Conservation (phyloP, 441 rosid genomes). For the Jatropha podagrica region DNA sequence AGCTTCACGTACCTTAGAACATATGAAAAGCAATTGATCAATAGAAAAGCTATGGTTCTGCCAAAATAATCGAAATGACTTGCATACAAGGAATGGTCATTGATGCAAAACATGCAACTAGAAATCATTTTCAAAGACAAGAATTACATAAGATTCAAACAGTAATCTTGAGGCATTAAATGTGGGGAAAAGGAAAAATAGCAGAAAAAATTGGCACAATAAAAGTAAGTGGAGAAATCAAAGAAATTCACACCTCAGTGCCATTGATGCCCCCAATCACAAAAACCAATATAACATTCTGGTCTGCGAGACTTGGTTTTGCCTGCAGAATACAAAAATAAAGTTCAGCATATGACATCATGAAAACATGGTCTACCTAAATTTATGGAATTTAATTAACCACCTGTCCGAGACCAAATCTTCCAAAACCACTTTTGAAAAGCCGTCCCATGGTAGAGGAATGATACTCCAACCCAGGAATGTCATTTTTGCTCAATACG, state of each 20-base stretch:
- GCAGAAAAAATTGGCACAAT: slow-evolving; percentile 6
- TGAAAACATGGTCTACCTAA: background rate
- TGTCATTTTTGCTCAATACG: slow-evolving; percentile 57
- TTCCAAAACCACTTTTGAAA: slow-evolving; percentile 93
- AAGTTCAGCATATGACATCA: slow-evolving; percentile 6
- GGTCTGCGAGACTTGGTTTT: slow-evolving; percentile 84
- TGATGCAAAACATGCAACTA: background rate
- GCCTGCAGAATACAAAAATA: slow-evolving; percentile 48
- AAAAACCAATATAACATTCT: slow-evolving; percentile 74
- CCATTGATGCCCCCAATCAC: slow-evolving; percentile 91
- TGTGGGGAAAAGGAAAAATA: background rate
- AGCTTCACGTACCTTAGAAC: slow-evolving; percentile 63
- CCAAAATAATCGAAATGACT: background rate
- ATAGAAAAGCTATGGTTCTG: background rate
- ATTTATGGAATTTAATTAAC: slow-evolving; percentile 10
- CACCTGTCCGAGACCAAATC: slow-evolving; percentile 97
- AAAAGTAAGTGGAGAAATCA: background rate
- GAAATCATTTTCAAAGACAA: background rate
- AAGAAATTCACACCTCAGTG: slow-evolving; percentile 53
- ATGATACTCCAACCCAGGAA: slow-evolving; percentile 86
- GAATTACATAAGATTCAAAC: background rate
- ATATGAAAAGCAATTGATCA: slow-evolving; percentile 3
- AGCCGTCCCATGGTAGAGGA: slow-evolving; percentile 93
- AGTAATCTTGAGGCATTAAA: background rate
- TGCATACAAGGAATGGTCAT: background rate